Evolutionary conservation across 805 yeast species (phyloP).

Genomic region (Saccharomycopsis selenospora): DNA sequence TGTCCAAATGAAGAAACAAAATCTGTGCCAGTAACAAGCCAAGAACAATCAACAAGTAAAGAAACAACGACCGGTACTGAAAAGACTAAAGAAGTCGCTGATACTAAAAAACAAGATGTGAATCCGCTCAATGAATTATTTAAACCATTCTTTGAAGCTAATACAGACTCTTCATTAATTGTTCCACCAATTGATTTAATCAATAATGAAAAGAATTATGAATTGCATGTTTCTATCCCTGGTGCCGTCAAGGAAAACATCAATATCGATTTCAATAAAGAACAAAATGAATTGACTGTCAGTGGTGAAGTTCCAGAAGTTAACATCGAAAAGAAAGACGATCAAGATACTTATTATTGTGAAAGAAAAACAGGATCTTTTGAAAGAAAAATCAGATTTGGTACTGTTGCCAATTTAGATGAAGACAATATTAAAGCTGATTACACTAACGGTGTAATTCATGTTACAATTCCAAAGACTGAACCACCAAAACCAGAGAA

Average conservation of each 20-base stretch:
- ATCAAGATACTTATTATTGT: slow-evolving; percentile 25
- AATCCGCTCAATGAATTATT: neutral
- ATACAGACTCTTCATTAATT: slow-evolving; percentile 16
- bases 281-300: slow-evolving; percentile 35
- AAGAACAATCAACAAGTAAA: no score
- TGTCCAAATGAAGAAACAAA: no score
- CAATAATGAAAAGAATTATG: slow-evolving; percentile 37
- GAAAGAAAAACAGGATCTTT: slow-evolving; percentile 36
- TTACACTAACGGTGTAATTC: slow-evolving; percentile 39
- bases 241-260: slow-evolving; percentile 41
- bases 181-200: slow-evolving; percentile 41
- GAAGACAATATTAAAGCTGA: slow-evolving; percentile 39
- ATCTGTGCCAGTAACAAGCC: no score
- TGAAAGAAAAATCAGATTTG: slow-evolving; percentile 37
- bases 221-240: slow-evolving; percentile 39
- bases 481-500: slow-evolving; percentile 24
- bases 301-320: slow-evolving; percentile 36
- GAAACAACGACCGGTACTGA: neutral
- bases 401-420: slow-evolving; percentile 33
- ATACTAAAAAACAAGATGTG: neutral
- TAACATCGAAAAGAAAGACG: slow-evolving; percentile 18
- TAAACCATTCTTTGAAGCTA: neutral
- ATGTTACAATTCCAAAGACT: slow-evolving; percentile 36
- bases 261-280: slow-evolving; percentile 40
- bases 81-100: neutral